These are phyloP conservation scores for Phytophthora chlamydospora DNA, from an alignment of 352 stramenopile species.

Conservation along the genomic window DNA sequence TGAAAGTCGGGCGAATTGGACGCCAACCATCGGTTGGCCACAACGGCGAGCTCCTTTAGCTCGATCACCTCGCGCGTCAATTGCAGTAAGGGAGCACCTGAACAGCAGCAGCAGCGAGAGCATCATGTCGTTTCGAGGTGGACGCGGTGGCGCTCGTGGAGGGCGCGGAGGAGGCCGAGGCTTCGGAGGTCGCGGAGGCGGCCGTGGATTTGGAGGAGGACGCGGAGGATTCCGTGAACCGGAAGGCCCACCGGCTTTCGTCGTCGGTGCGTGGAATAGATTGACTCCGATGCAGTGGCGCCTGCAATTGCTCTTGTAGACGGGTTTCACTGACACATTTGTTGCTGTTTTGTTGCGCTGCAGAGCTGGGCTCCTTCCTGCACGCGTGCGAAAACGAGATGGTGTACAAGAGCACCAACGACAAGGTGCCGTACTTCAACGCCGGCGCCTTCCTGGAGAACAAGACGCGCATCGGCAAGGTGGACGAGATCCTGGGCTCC, in stretches of 20 bases:
- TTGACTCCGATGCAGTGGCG: background rate
- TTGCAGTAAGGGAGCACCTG: conserved; percentile 11
- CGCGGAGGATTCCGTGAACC: conserved; percentile 56
- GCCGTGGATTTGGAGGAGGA: conserved; percentile 50
- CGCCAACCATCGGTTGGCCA: conserved; percentile 38
- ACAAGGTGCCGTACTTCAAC: conserved; percentile 99
- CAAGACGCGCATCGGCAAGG: conserved; percentile 99
- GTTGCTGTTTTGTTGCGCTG: conserved; percentile 7
- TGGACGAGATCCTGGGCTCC: conserved; percentile 98
- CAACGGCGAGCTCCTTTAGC: conserved; percentile 17
- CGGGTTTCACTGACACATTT: background rate
- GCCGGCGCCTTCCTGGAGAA: conserved; percentile 98
- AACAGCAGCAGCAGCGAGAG: conserved; percentile 13
- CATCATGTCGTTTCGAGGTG: conserved; percentile 64
- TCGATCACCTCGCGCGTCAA: conserved; percentile 11
- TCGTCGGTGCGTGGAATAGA: conserved; percentile 57
- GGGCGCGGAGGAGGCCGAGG: conserved; percentile 43
- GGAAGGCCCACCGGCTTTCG: conserved; percentile 72
- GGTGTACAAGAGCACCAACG: conserved; percentile 97
- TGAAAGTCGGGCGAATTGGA: conserved; percentile 19
- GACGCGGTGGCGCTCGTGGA: conserved; percentile 54
- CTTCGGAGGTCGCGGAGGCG: conserved; percentile 54
- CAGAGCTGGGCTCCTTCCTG: conserved; percentile 96
- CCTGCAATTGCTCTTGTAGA: background rate
- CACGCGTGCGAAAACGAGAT: conserved; percentile 98